Evolutionary conservation across 2,329 filamentous ascomycete species (phyloP), one percentile per base, ranked within the genome.

Genomic region (Aureobasidium sp.): DNA sequence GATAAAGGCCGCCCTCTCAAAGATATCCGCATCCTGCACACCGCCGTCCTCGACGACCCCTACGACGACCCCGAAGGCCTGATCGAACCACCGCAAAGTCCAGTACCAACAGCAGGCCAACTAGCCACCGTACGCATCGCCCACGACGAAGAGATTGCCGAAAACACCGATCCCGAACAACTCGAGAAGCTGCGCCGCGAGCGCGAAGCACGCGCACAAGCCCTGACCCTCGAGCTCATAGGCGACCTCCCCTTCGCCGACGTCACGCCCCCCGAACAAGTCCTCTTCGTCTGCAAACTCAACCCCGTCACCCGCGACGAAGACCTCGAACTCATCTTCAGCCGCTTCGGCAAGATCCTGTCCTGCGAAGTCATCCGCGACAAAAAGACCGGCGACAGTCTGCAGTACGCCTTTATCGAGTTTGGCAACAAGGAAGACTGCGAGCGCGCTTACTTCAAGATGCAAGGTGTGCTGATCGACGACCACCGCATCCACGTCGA

Each of bases 381-480:
- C 73, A 90, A 89, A 72, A 91, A 91, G 70, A 97, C 93, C 0
- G 91, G 91, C 4, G 94, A 99, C 76, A 96, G 91, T 70, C 77
- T 99, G 53, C 94, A 99, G 73, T 99, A 99, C 72, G 91, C 94
- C 1, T 99, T 99, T 68, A 95, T 99, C 70, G 94, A 99, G 73
- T 99, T 93, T 70, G 90, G 93, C 63, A 89, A 95, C 61, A 94
- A 97, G 76, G 85, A 88, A 67, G 89, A 93, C 59, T 97, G 94
- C 73, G 94, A 99, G 76, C 86, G 90, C 58, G 94, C 94, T 2
- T 99, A 97, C 71, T 94, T 95, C 79, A 99, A 99, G 77, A 99
- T 99, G 94, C 91, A 99, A 74, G 91, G 88, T 2, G 93, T 97
- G 1, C 78, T 99, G 61, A 97, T 99, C 67, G 94, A 99, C 70